Evolutionary conservation across 768 basidiomycete genomes (phyloP), one percentile per base, ranked within the genome.

Genomic region (Rhizopogon vesiculosus): DNA sequence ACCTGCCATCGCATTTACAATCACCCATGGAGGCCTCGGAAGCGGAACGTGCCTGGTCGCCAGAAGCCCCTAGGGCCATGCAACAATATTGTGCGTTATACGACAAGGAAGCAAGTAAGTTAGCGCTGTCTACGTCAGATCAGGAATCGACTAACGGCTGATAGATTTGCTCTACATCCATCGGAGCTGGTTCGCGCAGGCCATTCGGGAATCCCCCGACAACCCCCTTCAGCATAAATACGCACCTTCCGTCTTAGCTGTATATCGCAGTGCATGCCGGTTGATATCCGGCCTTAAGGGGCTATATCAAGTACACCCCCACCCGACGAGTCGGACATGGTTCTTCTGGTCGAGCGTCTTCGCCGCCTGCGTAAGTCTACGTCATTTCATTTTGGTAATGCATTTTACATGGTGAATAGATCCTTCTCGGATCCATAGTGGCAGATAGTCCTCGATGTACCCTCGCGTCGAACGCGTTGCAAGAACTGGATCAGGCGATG

Each of bases 281-380:
- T 57, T 80, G n/a, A 73, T 80, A 43, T 66, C 71, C 10, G 70
- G 72, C 48, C 62, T 81, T 48, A 64, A 65, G 46, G 68, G 67
- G 12, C 54, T 82, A 31, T 77, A 73, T 50, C 54, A 54, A 7
- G 63, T 69, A 22, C 73, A 78, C 61, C 73, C 73, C 10, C 59
- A 52, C 10, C 63, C 69, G 3, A 64, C 71, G 7, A 62, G 71
- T 25, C 61, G 66, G 40, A 63, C 69, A 8, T 81, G 80, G 78
- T 79, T 73, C 60, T 80, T 81, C 63, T 82, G 81, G 81, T 76
- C 78, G 1, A 69, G 69, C 1, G 63, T 78, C 44, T 81, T 78
- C 56, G 77, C 78, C 3, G 70, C 81, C 16, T 78, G 78, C 53
- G 81, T 82, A 60, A 48, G 76, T 72, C 13, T 54, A 55, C 59